phyloP scores from a whole-genome alignment of 2,329 filamentous ascomycete species.

The Chrysoporthe cubensis region DNA sequence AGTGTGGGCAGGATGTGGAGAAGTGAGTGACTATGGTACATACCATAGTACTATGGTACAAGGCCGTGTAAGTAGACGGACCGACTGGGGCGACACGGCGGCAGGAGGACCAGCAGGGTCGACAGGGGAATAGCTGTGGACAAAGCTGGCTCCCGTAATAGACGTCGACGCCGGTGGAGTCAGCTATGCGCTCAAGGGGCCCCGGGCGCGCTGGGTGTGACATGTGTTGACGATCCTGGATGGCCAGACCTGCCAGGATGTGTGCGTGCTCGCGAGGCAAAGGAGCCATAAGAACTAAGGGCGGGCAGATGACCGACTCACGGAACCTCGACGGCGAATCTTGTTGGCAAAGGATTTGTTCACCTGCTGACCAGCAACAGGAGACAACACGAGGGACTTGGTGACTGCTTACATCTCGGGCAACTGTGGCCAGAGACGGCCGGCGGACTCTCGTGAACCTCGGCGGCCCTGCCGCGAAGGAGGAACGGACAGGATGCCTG shows the following conservation, averaged over 20 bases:
- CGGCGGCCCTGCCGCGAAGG: neutral
- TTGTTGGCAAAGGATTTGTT: slow-evolving; percentile 1
- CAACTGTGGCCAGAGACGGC: neutral
- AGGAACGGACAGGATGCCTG: neutral
- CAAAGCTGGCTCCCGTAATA: neutral
- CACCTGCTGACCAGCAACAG: slow-evolving; percentile 18
- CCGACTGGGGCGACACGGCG: slow-evolving; percentile 18
- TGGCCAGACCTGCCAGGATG: neutral
- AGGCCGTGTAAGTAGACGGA: slow-evolving; percentile 13
- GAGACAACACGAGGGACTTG: neutral
- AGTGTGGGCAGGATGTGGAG: slow-evolving; percentile 16
- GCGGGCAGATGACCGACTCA: neutral
- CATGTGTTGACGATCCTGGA: slow-evolving; percentile 12
- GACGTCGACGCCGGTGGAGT: slow-evolving; percentile 15
- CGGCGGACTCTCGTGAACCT: neutral
- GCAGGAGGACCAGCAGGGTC: neutral
- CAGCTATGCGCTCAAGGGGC: no score
- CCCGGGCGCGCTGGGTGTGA: neutral
- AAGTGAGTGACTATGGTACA: neutral
- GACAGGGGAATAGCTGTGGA: neutral
- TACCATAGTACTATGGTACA: neutral
- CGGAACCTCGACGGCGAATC: neutral
- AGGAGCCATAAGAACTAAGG: slow-evolving; percentile 1
- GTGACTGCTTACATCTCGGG: neutral
- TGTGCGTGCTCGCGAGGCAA: neutral